These are phyloP conservation scores for Aspergillus latus DNA, from an alignment of 2,329 filamentous ascomycete species.

Conservation along the genomic window DNA sequence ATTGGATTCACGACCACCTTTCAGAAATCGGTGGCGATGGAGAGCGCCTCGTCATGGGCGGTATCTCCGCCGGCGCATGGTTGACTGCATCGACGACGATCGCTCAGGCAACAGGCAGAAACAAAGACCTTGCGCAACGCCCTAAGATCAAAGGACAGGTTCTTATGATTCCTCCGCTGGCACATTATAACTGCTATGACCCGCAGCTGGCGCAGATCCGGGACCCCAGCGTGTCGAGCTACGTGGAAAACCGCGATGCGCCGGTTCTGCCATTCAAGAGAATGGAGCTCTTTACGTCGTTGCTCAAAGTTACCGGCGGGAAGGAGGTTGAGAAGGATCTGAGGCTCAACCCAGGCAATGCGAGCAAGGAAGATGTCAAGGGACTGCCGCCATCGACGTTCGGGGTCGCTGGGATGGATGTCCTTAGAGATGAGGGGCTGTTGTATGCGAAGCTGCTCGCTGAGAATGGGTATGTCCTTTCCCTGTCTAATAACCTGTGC, in stretches of 20 bases:
- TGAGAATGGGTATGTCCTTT: slow-evolving; percentile 43
- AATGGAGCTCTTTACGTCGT: slow-evolving; percentile 34
- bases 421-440: slow-evolving; percentile 52
- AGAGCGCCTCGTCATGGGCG: slow-evolving; percentile 47
- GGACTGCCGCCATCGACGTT: slow-evolving; percentile 49
- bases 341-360: slow-evolving; percentile 43
- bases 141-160: slow-evolving; percentile 51
- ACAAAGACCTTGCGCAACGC: slow-evolving; percentile 20
- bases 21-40: slow-evolving; percentile 41
- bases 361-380: slow-evolving; percentile 31
- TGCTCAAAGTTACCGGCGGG: slow-evolving; percentile 27
- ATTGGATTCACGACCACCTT: slow-evolving; percentile 54
- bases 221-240: slow-evolving; percentile 47
- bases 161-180: slow-evolving; percentile 52
- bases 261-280: slow-evolving; percentile 49
- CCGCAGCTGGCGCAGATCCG: slow-evolving; percentile 38
- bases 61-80: slow-evolving; percentile 51
- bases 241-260: slow-evolving; percentile 49
- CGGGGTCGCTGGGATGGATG: slow-evolving; percentile 50
- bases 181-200: slow-evolving; percentile 36
- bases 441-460: slow-evolving; percentile 47
- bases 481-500: neutral
- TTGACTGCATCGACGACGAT: slow-evolving; percentile 44
- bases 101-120: slow-evolving; percentile 38
- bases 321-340: slow-evolving; percentile 36